Base-by-base conservation (phyloP, 2,329 filamentous ascomycete genomes). In the Arthrinium puccinioides region DNA sequence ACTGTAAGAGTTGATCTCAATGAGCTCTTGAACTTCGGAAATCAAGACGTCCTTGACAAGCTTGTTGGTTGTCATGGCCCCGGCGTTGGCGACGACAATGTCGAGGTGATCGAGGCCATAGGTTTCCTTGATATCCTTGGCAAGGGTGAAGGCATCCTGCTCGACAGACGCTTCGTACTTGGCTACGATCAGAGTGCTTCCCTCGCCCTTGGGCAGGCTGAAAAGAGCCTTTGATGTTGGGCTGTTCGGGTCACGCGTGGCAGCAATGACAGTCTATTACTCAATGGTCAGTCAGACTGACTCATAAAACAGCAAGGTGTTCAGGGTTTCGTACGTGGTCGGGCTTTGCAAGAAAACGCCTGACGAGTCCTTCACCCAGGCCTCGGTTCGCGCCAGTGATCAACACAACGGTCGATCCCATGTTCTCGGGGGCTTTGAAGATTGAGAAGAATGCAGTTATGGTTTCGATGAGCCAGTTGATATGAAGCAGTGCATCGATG, bases 1-100 rank as follows among this genome's bases (percentile, higher is more conserved):
- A 3, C 63, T 65, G 16, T 62, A 46, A 1, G 66, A 49, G 44
- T 76, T 75, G 30, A 66, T 46, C 1, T 60, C 46, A 28, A 70
- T 48, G 45, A 68, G 60, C 1, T 54, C 47, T 4, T 47, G 26
- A 27, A 72, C 38, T 16, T 66, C 59, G 5, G 54, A 51, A 7
- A 60, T 48, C 11, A 62, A 53, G 16, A 56, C 54, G 9, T 11
- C 32, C 15, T n/a, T 4, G 5, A 33, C n/a, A 10, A 25, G 8
- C 4, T 20, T 20, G 21, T 18, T 16, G 21, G 13, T 11, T 16
- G 15, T 15, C 11, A 21, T 15, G 14, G 24, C 18, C n/a, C 21
- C 32, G 3, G 32, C 32, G 11, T 33, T 33, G 2, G 32, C 32
- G n/a, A 33, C 21, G 14, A 33, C 32, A 5, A 16, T 24, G 32